phyloP scores from a whole-genome alignment of 2,329 filamentous ascomycete genomes.

The Scedosporium aurantiacum region DNA sequence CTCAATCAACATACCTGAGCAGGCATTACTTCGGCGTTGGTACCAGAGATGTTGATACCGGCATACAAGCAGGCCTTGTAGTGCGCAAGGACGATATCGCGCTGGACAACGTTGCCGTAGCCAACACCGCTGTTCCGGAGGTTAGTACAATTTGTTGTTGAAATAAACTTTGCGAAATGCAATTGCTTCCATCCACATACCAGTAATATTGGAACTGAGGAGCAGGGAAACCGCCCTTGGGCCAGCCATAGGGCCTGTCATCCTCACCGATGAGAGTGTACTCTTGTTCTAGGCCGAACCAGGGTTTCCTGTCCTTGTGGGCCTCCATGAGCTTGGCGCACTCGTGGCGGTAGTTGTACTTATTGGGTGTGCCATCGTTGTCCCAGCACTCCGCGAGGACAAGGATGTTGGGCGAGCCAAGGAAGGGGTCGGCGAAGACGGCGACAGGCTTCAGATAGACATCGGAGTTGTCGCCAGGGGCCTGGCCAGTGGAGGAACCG shows the following conservation, averaged over 20 bases:
- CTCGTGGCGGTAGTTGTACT: constrained; percentile 96
- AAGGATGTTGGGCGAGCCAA: constrained; percentile 79
- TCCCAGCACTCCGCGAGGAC: constrained; percentile 94
- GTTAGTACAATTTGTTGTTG: constrained; percentile 10
- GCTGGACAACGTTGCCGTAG: constrained; percentile 92
- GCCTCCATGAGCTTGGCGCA: constrained; percentile 81
- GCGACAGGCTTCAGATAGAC: constrained; percentile 90
- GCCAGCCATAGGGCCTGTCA: constrained; percentile 75
- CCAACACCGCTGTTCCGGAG: constrained; percentile 67
- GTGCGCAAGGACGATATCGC: constrained; percentile 78
- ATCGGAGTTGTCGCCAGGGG: constrained; percentile 90
- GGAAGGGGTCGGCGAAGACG: constrained; percentile 87
- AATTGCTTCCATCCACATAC: not conserved
- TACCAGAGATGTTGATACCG: constrained; percentile 88
- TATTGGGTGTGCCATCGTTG: constrained; percentile 88
- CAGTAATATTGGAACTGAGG: constrained; percentile 84
- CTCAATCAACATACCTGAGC: constrained; percentile 39
- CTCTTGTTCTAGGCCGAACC: constrained; percentile 98
- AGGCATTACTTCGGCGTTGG: constrained; percentile 98
- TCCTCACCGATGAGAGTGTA: constrained; percentile 70
- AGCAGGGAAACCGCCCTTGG: constrained; percentile 68
- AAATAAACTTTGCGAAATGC: not conserved
- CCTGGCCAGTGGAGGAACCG: constrained; percentile 85
- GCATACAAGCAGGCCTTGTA: constrained; percentile 61
- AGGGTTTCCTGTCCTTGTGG: constrained; percentile 72